A percentile compares a stretch with the other conserved stretches of the same genome.
Conservation (phyloP, 495 filamentous ascomycete species). For the Viridothelium virens region DNA sequence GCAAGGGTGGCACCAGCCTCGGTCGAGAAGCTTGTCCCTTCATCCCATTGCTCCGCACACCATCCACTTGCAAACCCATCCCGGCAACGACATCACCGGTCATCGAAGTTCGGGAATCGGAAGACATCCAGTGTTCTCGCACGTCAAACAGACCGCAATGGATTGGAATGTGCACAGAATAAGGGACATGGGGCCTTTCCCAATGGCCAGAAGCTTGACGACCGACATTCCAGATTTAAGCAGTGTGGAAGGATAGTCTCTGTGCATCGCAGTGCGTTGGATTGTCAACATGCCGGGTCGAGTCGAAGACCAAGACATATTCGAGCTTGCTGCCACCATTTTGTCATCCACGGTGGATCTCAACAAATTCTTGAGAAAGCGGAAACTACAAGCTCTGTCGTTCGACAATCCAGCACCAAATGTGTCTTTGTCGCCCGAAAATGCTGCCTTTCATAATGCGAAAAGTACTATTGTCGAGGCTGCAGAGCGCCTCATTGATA, state of each 20-base stretch:
- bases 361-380: constrained; percentile 12
- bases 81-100: not conserved
- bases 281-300: constrained; percentile 5
- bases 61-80: not conserved
- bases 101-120: constrained; percentile 5
- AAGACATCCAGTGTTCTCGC: not conserved
- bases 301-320: constrained; percentile 6
- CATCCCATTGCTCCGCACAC: not conserved
- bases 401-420: constrained; percentile 8
- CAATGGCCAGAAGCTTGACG: not conserved
- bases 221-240: not conserved
- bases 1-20: no score
- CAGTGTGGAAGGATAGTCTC: not conserved
- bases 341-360: constrained; percentile 10
- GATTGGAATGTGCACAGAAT: not conserved
- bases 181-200: not conserved
- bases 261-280: not conserved
- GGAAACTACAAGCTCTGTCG: constrained; percentile 2
- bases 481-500: constrained; percentile 11
- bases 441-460: constrained; percentile 12
- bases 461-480: constrained; percentile 12
- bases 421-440: constrained; percentile 10
- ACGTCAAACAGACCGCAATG: not conserved
- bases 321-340: constrained; percentile 13
- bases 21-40: no score